Base-by-base conservation (phyloP, 2,329 filamentous ascomycete species). In the Claviceps arundinis region DNA sequence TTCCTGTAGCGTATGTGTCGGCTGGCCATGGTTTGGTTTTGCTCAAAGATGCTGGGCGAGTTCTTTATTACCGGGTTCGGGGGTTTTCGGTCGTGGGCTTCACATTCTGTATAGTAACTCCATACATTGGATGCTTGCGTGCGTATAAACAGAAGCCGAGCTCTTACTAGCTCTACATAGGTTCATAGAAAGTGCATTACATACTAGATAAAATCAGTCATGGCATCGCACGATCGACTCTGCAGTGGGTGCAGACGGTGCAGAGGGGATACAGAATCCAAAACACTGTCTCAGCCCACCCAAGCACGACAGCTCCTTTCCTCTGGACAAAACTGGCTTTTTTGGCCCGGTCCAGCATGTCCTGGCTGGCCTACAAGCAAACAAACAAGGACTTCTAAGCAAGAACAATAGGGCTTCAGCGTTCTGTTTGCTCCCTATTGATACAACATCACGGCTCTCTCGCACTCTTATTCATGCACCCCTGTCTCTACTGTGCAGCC, bases 241-340 rank as follows among this genome's bases (percentile, higher is more conserved):
- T 5, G 14, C 14, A 30, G 26, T 30, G 8, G 4, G 22, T 42
- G 40, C 16, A 41, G 40, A 46, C 7, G 43, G 41, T 41, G 50
- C 37, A 48, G 46, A 46, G 41, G 43, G 42, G 34, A 41, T 45
- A 47, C n/a, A 9, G 41, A 5, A 37, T 45, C 24, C n/a, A 17
- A 52, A 49, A 37, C 37, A 37, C 37, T 49, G 49, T 54, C 52
- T 52, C 42, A 54, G 47, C 38, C 49, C 37, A 42, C 30, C 26
- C 19, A 17, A 16, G n/a, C 44, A 50, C 48, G 26, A 44, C 48
- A 50, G 44, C 42, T 47, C 26, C 47, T 8, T 34, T 14, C 45
- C 17, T 52, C 47, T 37, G 47, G 47, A 52, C 47, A 47, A 50
- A 54, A 50, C 41, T 49, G 52, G 50, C 46, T 52, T 47, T 50